Evolutionary conservation across 306 rosid species (phyloP).

Genomic region (Lupinus albus): DNA sequence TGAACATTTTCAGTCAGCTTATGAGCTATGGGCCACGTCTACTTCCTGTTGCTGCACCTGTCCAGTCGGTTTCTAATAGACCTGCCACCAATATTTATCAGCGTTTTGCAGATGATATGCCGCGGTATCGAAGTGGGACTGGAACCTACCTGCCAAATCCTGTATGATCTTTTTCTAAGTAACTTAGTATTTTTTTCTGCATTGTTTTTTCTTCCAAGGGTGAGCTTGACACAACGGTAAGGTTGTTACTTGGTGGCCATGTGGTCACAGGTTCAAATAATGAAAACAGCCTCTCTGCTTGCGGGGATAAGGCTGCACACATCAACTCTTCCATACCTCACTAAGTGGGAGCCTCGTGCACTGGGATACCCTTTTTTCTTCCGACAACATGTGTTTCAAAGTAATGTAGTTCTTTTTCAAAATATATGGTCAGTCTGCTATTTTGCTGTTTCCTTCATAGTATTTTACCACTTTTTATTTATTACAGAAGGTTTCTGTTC

Average conservation of each 20-base stretch:
- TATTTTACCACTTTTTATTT: conserved; percentile 13
- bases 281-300: too few species aligned
- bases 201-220: too few species aligned
- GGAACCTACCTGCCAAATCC: conserved; percentile 97
- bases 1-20: conserved; percentile 56
- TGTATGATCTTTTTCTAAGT: conserved; percentile 60
- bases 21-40: conserved; percentile 70
- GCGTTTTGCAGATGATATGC: conserved; percentile 74
- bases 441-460: not conserved
- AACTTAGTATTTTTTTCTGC: not conserved
- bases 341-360: too few species aligned
- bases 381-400: not conserved
- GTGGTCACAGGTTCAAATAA: too few species aligned
- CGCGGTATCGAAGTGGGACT: conserved; percentile 90
- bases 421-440: not conserved
- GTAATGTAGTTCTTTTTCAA: conserved; percentile 7
- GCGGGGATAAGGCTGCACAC: too few species aligned
- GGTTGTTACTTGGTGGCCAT: too few species aligned
- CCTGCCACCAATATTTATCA: conserved; percentile 71
- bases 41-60: conserved; percentile 77
- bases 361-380: too few species aligned
- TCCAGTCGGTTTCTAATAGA: conserved; percentile 72
- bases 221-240: too few species aligned
- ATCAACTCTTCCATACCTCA: too few species aligned
- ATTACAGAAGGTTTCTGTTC: conserved; percentile 73